Conservation (phyloP, 768 basidiomycete genomes). For the Tricholomella constricta region DNA sequence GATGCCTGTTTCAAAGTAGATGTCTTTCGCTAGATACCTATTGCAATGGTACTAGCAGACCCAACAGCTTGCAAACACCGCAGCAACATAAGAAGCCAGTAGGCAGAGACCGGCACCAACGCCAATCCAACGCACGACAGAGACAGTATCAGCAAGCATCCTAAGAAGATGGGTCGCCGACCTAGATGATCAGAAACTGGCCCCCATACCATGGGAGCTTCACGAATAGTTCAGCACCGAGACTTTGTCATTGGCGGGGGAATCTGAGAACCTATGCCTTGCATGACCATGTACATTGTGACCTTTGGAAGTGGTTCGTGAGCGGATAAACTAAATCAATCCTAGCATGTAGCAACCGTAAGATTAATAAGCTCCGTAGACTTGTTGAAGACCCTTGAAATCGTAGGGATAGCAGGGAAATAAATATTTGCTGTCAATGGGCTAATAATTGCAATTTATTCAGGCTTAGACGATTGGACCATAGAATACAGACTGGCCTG, state of each 20-base stretch:
- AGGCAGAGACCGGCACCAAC: conserved; percentile 53
- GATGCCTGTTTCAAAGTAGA: neutral
- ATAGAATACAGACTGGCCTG: conserved; percentile 41
- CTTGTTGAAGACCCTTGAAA: conserved; percentile 63
- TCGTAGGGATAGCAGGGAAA: conserved; percentile 74
- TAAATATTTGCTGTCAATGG: conserved; percentile 46
- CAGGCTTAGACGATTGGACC: too few relatives aligned
- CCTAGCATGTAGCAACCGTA: conserved; percentile 49
- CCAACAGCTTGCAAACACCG: conserved; percentile 80
- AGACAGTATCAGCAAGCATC: conserved; percentile 63
- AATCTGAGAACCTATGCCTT: conserved; percentile 50
- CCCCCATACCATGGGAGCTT: conserved; percentile 72
- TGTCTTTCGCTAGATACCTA: conserved; percentile 45
- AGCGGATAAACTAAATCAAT: conserved; percentile 7
- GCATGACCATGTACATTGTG: conserved; percentile 73
- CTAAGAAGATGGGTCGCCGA: conserved; percentile 62
- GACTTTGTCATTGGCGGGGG: neutral
- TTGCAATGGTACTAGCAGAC: conserved; percentile 75
- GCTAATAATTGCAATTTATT: neutral
- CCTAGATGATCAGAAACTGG: conserved; percentile 68
- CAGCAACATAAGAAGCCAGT: conserved; percentile 81
- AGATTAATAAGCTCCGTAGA: conserved; percentile 75
- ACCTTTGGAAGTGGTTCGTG: conserved; percentile 33
- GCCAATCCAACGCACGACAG: conserved; percentile 66
- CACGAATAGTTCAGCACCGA: neutral